These are phyloP conservation scores for Colletotrichum gloeosporioides DNA, from an alignment of 2,329 filamentous ascomycete genomes.

Conservation along the genomic window DNA sequence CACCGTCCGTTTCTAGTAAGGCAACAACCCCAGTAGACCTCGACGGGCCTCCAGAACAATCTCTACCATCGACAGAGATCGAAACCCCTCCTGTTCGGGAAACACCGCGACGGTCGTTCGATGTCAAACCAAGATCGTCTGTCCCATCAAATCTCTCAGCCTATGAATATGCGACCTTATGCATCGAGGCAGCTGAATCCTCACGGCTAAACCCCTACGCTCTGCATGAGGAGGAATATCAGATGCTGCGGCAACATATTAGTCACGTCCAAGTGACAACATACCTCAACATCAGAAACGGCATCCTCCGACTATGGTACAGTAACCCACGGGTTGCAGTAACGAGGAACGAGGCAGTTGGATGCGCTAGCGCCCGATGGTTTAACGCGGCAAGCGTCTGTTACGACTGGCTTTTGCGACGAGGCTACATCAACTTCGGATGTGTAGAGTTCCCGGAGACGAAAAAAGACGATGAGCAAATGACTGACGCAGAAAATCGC, in stretches of 20 bases:
- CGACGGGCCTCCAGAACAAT: slow-evolving; percentile 28
- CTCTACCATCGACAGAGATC: slow-evolving; percentile 24
- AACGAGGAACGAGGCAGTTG: slow-evolving; percentile 83
- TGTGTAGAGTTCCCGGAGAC: slow-evolving; percentile 74
- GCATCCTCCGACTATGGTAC: slow-evolving; percentile 89
- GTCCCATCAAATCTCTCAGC: slow-evolving; percentile 78
- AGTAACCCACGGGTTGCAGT: slow-evolving; percentile 85
- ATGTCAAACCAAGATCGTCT: slow-evolving; percentile 78
- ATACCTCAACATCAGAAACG: slow-evolving; percentile 95
- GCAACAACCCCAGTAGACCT: slow-evolving; percentile 64
- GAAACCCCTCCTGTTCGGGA: slow-evolving; percentile 22
- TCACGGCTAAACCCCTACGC: slow-evolving; percentile 90
- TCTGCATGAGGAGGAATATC: slow-evolving; percentile 84
- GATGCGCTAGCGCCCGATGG: slow-evolving; percentile 88
- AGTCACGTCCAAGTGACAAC: slow-evolving; percentile 90
- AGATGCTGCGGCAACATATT: slow-evolving; percentile 79
- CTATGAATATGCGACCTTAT: slow-evolving; percentile 87
- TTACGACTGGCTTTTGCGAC: slow-evolving; percentile 89
- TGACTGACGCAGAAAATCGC: slow-evolving; percentile 42
- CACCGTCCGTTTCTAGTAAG: slow-evolving; percentile 65
- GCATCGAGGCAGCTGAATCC: slow-evolving; percentile 85
- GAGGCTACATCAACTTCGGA: slow-evolving; percentile 96
- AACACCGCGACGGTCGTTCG: slow-evolving; percentile 47
- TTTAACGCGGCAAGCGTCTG: slow-evolving; percentile 88
- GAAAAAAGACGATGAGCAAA: slow-evolving; percentile 35